A percentile compares a stretch with the other conserved stretches of the same genome.
Evolutionary conservation across 1,139 yeast species (phyloP).

Genomic region (Eremothecium gossypii): DNA sequence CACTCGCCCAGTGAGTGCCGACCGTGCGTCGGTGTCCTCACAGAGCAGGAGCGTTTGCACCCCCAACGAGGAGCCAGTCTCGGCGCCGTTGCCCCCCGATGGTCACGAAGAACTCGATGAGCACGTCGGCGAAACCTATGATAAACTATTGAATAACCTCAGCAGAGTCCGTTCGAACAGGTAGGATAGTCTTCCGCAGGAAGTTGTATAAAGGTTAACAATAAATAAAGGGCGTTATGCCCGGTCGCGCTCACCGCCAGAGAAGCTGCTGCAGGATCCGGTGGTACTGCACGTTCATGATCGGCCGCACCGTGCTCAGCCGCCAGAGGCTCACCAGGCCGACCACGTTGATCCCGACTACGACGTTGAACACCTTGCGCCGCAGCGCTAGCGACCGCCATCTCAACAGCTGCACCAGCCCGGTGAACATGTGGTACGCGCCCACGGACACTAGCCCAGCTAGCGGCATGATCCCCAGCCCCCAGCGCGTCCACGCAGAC

Average conservation of each 20-base stretch:
- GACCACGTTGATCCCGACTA: slow-evolving; percentile 9
- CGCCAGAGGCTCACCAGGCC: slow-evolving; percentile 18
- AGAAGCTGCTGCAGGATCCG: background rate
- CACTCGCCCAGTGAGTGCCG: slow-evolving; percentile 1
- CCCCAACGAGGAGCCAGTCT: background rate
- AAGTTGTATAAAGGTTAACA: no score
- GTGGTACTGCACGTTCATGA: background rate
- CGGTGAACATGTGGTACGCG: slow-evolving; percentile 21
- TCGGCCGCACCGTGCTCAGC: slow-evolving; percentile 6
- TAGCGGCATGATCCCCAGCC: slow-evolving; percentile 19
- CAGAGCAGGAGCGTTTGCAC: slow-evolving; percentile 3
- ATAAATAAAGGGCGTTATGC: no score
- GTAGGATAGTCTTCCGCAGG: slow-evolving; percentile 7
- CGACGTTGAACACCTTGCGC: slow-evolving; percentile 14
- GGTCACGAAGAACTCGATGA: slow-evolving; percentile 12
- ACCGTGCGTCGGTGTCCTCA: slow-evolving; percentile 2
- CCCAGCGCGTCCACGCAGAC: slow-evolving; percentile 13
- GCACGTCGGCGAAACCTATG: slow-evolving; percentile 56
- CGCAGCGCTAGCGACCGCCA: slow-evolving; percentile 13
- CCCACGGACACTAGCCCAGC: slow-evolving; percentile 17
- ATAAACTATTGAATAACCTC: slow-evolving; percentile 57
- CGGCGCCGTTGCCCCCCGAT: background rate
- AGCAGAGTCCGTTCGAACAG: slow-evolving; percentile 43
- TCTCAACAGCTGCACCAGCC: slow-evolving; percentile 15
- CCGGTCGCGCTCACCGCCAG: no score